Evolutionary conservation across 2,329 filamentous ascomycete species (phyloP).

Genomic region (Emericellopsis cladophorae): DNA sequence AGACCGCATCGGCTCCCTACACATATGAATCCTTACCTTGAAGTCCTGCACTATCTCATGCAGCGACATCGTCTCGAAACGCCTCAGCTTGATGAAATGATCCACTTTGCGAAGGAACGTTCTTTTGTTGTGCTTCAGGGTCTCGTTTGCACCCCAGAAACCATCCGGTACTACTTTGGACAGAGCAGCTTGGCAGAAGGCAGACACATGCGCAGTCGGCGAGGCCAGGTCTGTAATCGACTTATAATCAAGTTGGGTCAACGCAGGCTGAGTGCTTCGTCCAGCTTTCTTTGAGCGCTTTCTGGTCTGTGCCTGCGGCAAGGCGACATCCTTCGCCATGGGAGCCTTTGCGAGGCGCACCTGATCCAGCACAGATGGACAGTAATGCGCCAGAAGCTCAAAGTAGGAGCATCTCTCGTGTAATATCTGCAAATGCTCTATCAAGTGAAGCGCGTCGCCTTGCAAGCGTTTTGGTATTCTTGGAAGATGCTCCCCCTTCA

Average conservation of each 20-base stretch:
- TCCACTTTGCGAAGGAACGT: conserved; percentile 58
- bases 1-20: conserved; percentile 1
- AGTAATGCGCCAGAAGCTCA: conserved; percentile 71
- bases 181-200: conserved; percentile 73
- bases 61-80: conserved; percentile 70
- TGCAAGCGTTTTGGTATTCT: conserved; percentile 56
- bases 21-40: conserved; percentile 38
- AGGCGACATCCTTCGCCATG: conserved; percentile 4
- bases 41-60: conserved; percentile 67
- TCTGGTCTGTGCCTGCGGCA: background rate
- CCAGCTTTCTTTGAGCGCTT: background rate
- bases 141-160: conserved; percentile 56
- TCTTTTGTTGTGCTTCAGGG: conserved; percentile 44
- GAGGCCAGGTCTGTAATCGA: conserved; percentile 57
- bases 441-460: conserved; percentile 44
- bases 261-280: conserved; percentile 1
- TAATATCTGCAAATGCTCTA: conserved; percentile 54
- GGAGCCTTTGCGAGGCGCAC: background rate
- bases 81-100: conserved; percentile 61
- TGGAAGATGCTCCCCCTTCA: conserved; percentile 4
- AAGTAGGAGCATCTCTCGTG: conserved; percentile 69
- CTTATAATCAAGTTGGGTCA: conserved; percentile 8
- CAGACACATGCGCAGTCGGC: conserved; percentile 57
- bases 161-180: conserved; percentile 57
- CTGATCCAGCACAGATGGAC: conserved; percentile 35